phyloP scores from a whole-genome alignment of 2,329 filamentous ascomycete genomes.

The Falciphora oryzae region DNA sequence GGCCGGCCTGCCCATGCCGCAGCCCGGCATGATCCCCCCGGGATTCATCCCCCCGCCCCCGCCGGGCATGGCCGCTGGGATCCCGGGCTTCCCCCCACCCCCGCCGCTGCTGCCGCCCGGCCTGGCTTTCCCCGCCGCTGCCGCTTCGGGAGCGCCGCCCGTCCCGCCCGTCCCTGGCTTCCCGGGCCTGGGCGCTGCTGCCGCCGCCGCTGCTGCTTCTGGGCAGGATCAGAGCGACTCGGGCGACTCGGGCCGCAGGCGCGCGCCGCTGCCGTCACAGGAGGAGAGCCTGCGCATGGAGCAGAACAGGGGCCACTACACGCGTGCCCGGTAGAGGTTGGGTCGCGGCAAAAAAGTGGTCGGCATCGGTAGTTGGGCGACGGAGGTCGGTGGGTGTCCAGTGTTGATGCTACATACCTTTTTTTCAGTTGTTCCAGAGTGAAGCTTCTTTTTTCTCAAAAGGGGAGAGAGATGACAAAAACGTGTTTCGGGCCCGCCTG shows the following conservation, averaged over 20 bases:
- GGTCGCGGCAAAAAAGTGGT: neutral
- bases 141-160: constrained; percentile 30
- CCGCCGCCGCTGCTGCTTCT: neutral
- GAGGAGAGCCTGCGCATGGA: constrained; percentile 75
- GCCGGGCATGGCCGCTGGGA: neutral
- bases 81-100: constrained; percentile 36
- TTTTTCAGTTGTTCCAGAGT: no score
- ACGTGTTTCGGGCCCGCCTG: neutral
- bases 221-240: constrained; percentile 24
- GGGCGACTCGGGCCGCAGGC: constrained; percentile 40
- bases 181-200: constrained; percentile 23
- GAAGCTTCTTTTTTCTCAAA: neutral
- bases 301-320: constrained; percentile 61
- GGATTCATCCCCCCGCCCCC: constrained; percentile 41
- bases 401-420: no score
- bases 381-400: no score
- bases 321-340: constrained; percentile 37
- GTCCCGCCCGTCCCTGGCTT: no score
- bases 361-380: no score
- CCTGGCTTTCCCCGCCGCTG: constrained; percentile 28
- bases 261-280: constrained; percentile 74
- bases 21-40: constrained; percentile 38
- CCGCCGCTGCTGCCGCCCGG: constrained; percentile 31
- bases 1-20: constrained; percentile 56
- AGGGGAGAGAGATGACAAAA: neutral